Evolutionary conservation across 805 yeast species (phyloP), one percentile per base, ranked within the genome.

Genomic region (Metschnikowia kunwiensis): DNA sequence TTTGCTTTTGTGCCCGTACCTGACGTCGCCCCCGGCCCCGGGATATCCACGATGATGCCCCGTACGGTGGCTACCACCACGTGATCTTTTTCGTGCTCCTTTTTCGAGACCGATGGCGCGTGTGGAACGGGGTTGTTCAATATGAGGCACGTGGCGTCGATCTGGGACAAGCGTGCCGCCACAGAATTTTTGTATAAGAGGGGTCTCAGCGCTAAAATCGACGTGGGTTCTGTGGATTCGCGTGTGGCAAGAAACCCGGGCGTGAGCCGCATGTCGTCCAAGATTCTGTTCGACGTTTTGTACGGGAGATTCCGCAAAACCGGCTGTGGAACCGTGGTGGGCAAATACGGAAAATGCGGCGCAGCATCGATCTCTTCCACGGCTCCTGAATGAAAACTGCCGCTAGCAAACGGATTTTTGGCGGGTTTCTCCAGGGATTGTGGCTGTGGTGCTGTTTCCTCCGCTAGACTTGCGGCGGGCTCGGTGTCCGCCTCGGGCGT

Each of bases 281-380:
- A 48, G 14, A 84, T 64, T 36, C 91, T 63, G 49, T 83, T 83
- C 5, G 80, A 58, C 0, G 91, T 82, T 49, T 83, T 84, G 59
- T 77, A 76, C 3, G 61, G 72, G 59, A 13, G 23, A 19, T 13
- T 21, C 29, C 39, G 37, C 29, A 49, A 35, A 6, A n/a, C 22
- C n/a, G 36, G 36, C 12, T 32, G 44, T 8, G 49, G 35, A 20
- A 49, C 37, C 15, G 29, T 23, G 9, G 52, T 49, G 24, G 51
- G 38, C 15, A 27, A 11, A 22, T 47, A 44, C 10, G 50, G 44
- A 24, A 40, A 42, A 25, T 27, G 36, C 5, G 32, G 37, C 31
- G 32, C 34, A 7, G 29, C 14, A 11, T 27, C 18, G 6, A 13
- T 24, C 23, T 32, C 27, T 10, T 32, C 7, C 17, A 7, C n/a